A percentile compares a stretch with the other conserved stretches of the same genome.
Evolutionary conservation across 352 stramenopile genomes (phyloP).

Genomic region (Globisporangium paddicum): DNA sequence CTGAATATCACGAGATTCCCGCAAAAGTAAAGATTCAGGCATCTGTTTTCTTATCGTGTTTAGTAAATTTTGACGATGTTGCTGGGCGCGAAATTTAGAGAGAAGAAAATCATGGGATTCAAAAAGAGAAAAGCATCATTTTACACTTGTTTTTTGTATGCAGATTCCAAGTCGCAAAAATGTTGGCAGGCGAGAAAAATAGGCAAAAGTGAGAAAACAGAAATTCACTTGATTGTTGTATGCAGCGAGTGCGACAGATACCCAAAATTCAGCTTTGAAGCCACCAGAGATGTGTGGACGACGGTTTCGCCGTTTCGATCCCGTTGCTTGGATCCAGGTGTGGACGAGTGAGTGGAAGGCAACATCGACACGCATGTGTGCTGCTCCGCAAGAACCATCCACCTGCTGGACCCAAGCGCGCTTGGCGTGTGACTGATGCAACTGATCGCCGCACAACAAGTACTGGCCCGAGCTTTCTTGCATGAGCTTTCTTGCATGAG

Average conservation of each 20-base stretch:
- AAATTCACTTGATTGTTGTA: neutral
- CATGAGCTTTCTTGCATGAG: too few species aligned
- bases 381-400: too few species aligned
- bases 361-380: too few species aligned
- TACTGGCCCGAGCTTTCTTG: too few species aligned
- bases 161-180: neutral
- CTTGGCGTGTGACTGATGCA: too few species aligned
- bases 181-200: neutral
- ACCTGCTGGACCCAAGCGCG: too few species aligned
- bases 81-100: neutral
- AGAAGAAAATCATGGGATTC: too few species aligned
- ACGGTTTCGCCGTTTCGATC: too few species aligned
- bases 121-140: neutral
- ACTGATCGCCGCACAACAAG: too few species aligned
- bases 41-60: neutral
- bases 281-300: too few species aligned
- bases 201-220: neutral
- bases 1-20: constrained; percentile 1
- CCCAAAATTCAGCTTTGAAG: neutral
- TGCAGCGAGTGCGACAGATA: neutral
- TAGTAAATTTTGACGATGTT: neutral
- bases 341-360: too few species aligned
- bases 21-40: neutral
- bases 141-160: neutral
- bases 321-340: too few species aligned